Evolutionary conservation across 192 early-diverging fungal species (phyloP).

Genomic region (Coemansia javaensis): DNA sequence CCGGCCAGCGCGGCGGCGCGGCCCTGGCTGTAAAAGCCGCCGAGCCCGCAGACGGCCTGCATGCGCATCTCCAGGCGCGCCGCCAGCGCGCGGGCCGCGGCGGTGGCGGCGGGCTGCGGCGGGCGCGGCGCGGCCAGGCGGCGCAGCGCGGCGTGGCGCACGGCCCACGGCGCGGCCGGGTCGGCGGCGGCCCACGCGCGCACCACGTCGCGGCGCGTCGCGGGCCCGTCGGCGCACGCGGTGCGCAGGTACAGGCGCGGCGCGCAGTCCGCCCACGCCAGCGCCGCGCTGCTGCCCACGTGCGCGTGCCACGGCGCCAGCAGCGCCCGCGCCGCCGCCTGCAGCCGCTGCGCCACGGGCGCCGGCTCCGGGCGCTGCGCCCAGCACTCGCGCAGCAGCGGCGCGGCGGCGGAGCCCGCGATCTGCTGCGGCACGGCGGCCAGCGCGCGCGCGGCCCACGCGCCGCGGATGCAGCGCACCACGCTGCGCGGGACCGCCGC

Average conservation of each 20-base stretch:
- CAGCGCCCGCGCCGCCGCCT: background rate
- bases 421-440: constrained; percentile 2
- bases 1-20: background rate
- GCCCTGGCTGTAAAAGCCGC: background rate
- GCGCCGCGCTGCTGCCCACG: constrained; percentile 13
- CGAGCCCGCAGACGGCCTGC: constrained; percentile 34
- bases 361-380: constrained; percentile 2
- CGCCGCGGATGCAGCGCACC: constrained; percentile 24
- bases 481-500: constrained; percentile 1
- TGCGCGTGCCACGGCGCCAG: constrained; percentile 25
- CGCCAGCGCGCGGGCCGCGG: constrained; percentile 10
- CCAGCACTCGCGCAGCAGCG: constrained; percentile 34
- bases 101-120: constrained; percentile 1
- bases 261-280: constrained; percentile 22
- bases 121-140: constrained; percentile 6
- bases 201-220: constrained; percentile 34
- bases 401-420: background rate
- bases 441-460: constrained; percentile 20
- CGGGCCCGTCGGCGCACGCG: constrained; percentile 2
- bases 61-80: constrained; percentile 16
- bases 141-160: constrained; percentile 26
- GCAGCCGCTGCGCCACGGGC: constrained; percentile 1
- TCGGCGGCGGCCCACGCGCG: constrained; percentile 12
- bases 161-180: background rate
- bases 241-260: constrained; percentile 21